A percentile compares a stretch with the other conserved stretches of the same genome.
Evolutionary conservation across 371 early-diverging fungal species (phyloP).

Genomic region (Mucor lusitanicus): DNA sequence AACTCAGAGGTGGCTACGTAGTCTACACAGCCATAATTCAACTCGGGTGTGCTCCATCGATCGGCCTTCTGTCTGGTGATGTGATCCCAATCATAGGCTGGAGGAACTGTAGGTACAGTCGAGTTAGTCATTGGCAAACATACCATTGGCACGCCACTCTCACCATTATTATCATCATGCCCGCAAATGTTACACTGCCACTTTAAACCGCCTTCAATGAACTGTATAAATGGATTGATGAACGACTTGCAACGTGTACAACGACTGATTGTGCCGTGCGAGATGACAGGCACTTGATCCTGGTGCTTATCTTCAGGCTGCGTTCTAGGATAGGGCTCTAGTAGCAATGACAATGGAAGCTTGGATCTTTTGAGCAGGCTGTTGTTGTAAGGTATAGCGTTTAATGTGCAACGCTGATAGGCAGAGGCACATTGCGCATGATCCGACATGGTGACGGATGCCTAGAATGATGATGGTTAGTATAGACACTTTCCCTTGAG

Average conservation of each 20-base stretch:
- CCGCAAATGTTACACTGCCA: constrained; percentile 88
- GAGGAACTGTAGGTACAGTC: constrained; percentile 53
- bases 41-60: constrained; percentile 71
- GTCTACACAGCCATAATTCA: constrained; percentile 75
- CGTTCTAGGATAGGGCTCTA: constrained; percentile 66
- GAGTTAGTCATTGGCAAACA: neutral
- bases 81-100: constrained; percentile 77
- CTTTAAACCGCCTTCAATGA: constrained; percentile 72
- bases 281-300: constrained; percentile 55
- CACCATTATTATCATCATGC: constrained; percentile 74
- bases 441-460: constrained; percentile 44
- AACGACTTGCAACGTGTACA: constrained; percentile 84
- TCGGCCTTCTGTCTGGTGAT: constrained; percentile 64
- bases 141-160: neutral
- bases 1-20: constrained; percentile 82
- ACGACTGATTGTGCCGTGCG: constrained; percentile 67
- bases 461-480: constrained; percentile 18
- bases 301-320: constrained; percentile 34
- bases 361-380: constrained; percentile 64
- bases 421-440: constrained; percentile 49
- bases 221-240: constrained; percentile 83
- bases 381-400: constrained; percentile 65
- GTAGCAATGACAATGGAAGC: constrained; percentile 73
- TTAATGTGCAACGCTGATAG: constrained; percentile 76
- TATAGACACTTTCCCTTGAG: neutral